These are phyloP conservation scores for Cystobasidium slooffiae DNA, from an alignment of 1,284 basidiomycete species.

Conservation along the genomic window DNA sequence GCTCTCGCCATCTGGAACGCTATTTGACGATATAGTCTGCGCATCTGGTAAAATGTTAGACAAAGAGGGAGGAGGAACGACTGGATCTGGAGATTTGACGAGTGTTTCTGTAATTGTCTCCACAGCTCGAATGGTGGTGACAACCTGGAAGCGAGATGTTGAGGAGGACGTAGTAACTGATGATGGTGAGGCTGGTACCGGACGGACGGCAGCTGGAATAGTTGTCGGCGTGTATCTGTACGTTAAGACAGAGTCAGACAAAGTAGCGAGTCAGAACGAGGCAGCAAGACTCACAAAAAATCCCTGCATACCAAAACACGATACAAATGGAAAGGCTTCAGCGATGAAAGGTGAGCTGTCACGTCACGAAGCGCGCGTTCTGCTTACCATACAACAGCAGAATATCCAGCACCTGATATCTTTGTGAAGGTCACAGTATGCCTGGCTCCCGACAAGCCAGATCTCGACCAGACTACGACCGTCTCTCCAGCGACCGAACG, in stretches of 20 bases:
- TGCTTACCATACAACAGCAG: constrained; percentile 22
- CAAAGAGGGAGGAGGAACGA: too few species aligned
- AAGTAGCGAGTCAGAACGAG: background rate
- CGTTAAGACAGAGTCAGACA: background rate
- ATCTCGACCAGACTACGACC: constrained; percentile 17
- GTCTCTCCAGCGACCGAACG: background rate
- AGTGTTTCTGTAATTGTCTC: too few species aligned
- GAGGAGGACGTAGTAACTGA: too few species aligned
- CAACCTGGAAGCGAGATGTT: too few species aligned
- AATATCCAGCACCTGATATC: background rate
- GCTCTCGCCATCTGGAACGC: too few species aligned
- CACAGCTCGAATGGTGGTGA: too few species aligned
- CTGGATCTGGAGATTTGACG: too few species aligned
- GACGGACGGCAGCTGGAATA: too few species aligned
- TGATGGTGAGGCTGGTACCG: too few species aligned
- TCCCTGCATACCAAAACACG: constrained; percentile 9
- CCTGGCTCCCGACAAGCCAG: background rate
- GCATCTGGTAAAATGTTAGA: too few species aligned
- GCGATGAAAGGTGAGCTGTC: background rate
- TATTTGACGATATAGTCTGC: too few species aligned
- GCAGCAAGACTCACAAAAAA: constrained; percentile 9
- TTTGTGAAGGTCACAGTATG: constrained; percentile 18
- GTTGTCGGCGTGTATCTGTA: background rate
- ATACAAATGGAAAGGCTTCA: background rate
- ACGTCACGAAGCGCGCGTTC: background rate